phyloP scores from a whole-genome alignment of 164 flowering plant genomes.

The Aristolochia contorta region DNA sequence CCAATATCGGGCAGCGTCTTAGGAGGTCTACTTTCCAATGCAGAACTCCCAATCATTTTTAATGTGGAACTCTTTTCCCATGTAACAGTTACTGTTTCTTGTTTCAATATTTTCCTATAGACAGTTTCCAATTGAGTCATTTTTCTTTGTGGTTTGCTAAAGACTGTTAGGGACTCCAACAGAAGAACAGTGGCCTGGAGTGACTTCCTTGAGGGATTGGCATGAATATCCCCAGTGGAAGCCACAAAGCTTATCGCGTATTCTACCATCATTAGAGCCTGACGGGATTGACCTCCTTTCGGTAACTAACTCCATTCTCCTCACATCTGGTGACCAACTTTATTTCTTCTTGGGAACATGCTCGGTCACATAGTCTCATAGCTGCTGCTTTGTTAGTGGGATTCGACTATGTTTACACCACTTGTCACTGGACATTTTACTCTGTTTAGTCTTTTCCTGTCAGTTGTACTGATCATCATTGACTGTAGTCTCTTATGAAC shows the following conservation, averaged over 20 bases:
- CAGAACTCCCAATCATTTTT: no score
- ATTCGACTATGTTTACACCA: not conserved
- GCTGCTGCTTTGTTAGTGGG: not conserved
- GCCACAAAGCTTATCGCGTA: conserved; percentile 69
- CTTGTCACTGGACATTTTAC: no score
- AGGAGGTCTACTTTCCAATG: no score
- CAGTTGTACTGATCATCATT: no score
- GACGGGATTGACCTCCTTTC: conserved; percentile 85
- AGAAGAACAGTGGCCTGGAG: conserved; percentile 97
- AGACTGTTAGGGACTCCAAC: conserved; percentile 93
- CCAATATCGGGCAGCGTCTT: no score
- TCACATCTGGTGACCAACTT: not conserved
- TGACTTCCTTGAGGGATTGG: conserved; percentile 75
- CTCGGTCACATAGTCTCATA: not conserved
- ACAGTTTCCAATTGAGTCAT: not conserved
- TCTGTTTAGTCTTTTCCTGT: not conserved
- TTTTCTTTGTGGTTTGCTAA: not conserved
- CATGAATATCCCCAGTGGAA: conserved; percentile 96
- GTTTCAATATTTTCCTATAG: not conserved
- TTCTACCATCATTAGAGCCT: conserved; percentile 67
- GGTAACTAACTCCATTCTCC: conserved; percentile 23
- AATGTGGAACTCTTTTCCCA: no score
- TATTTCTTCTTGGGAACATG: not conserved
- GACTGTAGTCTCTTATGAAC: not conserved
- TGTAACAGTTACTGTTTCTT: not conserved